These are phyloP conservation scores for Suhomyces maxii DNA, from an alignment of 1,139 yeast species.

Conservation along the genomic window DNA sequence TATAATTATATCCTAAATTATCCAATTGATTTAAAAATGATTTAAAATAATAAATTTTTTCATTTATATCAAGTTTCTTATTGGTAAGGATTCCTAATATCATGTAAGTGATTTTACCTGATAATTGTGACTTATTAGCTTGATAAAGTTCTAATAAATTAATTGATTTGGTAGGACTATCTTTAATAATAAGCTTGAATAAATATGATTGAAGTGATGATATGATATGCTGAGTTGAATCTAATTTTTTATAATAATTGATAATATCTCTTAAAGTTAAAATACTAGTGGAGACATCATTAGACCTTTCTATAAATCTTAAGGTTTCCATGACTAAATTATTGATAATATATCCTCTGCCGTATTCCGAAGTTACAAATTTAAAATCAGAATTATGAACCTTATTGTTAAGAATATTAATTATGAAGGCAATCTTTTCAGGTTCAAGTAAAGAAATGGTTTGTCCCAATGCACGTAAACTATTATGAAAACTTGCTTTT, in stretches of 20 bases:
- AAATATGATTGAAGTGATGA: constrained; percentile 20
- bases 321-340: constrained; percentile 21
- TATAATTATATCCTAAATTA: constrained; percentile 21
- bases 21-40: constrained; percentile 20
- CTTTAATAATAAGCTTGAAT: constrained; percentile 26
- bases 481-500: constrained; percentile 26
- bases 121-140: constrained; percentile 17
- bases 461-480: constrained; percentile 31
- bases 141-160: constrained; percentile 23
- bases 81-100: constrained; percentile 30
- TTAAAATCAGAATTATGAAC: constrained; percentile 16
- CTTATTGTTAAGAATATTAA: constrained; percentile 17
- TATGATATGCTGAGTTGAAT: constrained; percentile 7
- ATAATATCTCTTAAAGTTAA: constrained; percentile 21
- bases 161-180: constrained; percentile 25
- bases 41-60: constrained; percentile 21
- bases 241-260: constrained; percentile 7
- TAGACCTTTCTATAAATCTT: constrained; percentile 20
- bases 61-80: constrained; percentile 14
- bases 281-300: constrained; percentile 8
- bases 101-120: constrained; percentile 18
- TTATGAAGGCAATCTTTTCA: constrained; percentile 14
- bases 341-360: constrained; percentile 21
- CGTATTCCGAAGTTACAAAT: constrained; percentile 18
- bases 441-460: constrained; percentile 27